phyloP scores from a whole-genome alignment of 768 basidiomycete species.

The Amanita rubescens region DNA sequence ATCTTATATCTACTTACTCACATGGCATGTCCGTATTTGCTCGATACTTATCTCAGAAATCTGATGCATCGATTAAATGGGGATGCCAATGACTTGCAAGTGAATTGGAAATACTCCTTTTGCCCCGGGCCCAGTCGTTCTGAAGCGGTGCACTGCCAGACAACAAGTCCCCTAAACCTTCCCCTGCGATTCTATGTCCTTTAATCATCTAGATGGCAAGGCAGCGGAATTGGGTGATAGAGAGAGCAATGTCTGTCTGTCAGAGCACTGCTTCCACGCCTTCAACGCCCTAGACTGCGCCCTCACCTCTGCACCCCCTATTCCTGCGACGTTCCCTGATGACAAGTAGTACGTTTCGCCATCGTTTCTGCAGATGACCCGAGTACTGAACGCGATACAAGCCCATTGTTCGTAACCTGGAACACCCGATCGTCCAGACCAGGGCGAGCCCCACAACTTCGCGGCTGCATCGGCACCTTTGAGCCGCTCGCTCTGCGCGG shows the following conservation, averaged over 20 bases:
- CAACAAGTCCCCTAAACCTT: constrained; percentile 6
- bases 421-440: constrained; percentile 61
- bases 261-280: constrained; percentile 74
- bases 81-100: background rate
- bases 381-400: constrained; percentile 18
- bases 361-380: background rate
- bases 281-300: constrained; percentile 78
- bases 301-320: constrained; percentile 50
- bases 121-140: constrained; percentile 1
- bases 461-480: constrained; percentile 97
- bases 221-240: constrained; percentile 27
- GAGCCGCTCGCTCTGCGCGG: constrained; percentile 63
- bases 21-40: constrained; percentile 26
- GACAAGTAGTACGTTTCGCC: constrained; percentile 63
- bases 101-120: constrained; percentile 3
- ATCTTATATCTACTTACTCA: constrained; percentile 37
- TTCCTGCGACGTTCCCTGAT: constrained; percentile 58
- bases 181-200: constrained; percentile 38
- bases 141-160: background rate
- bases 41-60: constrained; percentile 1
- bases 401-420: constrained; percentile 97
- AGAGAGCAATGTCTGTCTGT: constrained; percentile 44
- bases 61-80: constrained; percentile 5
- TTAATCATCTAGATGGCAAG: constrained; percentile 41
- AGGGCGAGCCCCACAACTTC: constrained; percentile 53